These are phyloP conservation scores for Pouteria glomerata DNA, from an alignment of 148 eudicot genomes.

Conservation along the genomic window DNA sequence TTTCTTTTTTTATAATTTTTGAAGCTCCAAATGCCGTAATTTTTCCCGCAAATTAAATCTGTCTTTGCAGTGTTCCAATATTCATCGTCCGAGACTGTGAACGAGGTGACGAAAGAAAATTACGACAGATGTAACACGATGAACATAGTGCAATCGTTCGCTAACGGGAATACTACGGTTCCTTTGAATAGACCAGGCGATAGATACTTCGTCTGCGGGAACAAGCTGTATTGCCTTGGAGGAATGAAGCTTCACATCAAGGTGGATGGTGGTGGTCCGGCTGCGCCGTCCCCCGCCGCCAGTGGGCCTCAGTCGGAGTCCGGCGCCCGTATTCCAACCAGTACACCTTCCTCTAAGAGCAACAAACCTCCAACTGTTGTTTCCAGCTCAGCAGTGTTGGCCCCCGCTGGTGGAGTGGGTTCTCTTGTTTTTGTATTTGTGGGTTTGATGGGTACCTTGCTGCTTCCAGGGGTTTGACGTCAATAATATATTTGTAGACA, in stretches of 20 bases:
- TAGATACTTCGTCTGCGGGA: constrained; percentile 57
- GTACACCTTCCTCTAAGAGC: constrained; percentile 34
- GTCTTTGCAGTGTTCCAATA: constrained; percentile 73
- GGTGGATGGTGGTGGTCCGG: constrained; percentile 33
- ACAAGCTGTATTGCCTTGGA: constrained; percentile 59
- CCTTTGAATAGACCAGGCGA: constrained; percentile 58
- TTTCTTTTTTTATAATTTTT: no score
- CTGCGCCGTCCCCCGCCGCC: constrained; percentile 22
- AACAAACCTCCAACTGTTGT: constrained; percentile 25
- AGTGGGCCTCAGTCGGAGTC: constrained; percentile 34
- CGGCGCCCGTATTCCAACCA: constrained; percentile 16
- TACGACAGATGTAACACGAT: constrained; percentile 56
- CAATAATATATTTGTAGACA: no score
- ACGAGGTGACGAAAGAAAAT: constrained; percentile 44
- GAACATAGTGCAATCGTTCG: constrained; percentile 30
- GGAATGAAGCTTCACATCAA: constrained; percentile 75
- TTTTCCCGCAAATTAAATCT: no score
- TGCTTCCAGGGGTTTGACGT: no score
- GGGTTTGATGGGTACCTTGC: background rate
- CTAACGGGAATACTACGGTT: constrained; percentile 56
- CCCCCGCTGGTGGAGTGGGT: constrained; percentile 1
- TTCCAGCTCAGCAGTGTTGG: constrained; percentile 19
- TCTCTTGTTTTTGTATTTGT: background rate
- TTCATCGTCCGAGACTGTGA: constrained; percentile 47
- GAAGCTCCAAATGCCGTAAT: no score